These are phyloP conservation scores for Tilletia walkeri DNA, from an alignment of 1,284 basidiomycete species.

Conservation along the genomic window DNA sequence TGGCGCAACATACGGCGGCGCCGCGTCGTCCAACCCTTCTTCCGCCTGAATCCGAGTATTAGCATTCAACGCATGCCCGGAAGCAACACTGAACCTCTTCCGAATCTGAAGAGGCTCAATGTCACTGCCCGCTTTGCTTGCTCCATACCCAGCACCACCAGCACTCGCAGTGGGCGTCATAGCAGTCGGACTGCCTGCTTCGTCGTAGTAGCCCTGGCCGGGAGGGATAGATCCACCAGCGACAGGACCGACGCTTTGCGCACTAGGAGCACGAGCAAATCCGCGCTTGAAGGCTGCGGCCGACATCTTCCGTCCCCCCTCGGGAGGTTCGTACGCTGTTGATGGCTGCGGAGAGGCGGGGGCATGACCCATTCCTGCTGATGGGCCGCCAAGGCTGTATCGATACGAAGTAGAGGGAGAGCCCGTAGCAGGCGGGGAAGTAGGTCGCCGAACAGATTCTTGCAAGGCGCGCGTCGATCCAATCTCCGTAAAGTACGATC, in stretches of 20 bases:
- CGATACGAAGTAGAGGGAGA: constrained; percentile 18
- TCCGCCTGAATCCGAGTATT: constrained; percentile 27
- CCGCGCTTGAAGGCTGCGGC: constrained; percentile 48
- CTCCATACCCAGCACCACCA: neutral
- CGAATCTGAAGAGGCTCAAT: constrained; percentile 37
- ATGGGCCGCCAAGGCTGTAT: constrained; percentile 22
- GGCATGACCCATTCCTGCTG: constrained; percentile 11
- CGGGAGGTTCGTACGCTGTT: constrained; percentile 20
- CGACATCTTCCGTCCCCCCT: constrained; percentile 45
- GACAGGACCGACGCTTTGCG: constrained; percentile 19
- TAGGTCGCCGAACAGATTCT: constrained; percentile 37
- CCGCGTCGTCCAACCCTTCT: constrained; percentile 25
- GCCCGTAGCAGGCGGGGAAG: constrained; percentile 25
- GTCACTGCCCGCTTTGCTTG: neutral
- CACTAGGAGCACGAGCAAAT: constrained; percentile 36
- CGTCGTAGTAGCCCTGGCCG: neutral
- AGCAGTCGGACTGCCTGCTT: neutral
- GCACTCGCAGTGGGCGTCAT: neutral
- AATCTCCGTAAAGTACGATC: constrained; percentile 42
- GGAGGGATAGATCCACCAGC: neutral
- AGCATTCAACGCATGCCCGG: constrained; percentile 24
- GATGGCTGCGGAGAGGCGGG: constrained; percentile 13
- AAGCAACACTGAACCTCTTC: constrained; percentile 29
- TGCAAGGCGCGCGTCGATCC: constrained; percentile 44
- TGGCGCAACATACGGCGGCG: constrained; percentile 29